phyloP scores from a whole-genome alignment of 352 stramenopile species.

The Phytophthora melonis region DNA sequence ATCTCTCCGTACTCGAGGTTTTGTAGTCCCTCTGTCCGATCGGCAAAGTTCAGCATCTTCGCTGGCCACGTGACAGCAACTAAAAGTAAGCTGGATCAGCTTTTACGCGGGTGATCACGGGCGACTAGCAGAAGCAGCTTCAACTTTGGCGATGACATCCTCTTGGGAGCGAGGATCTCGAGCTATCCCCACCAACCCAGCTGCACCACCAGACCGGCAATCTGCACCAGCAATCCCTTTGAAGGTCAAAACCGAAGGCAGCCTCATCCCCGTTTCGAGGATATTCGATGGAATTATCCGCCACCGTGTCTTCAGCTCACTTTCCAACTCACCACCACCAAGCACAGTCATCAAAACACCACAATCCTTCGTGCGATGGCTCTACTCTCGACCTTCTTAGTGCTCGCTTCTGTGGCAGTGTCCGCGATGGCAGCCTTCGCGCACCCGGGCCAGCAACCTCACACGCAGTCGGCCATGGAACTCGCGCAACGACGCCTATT shows the following conservation, averaged over 20 bases:
- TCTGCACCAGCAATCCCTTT: conserved; percentile 1
- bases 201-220: conserved; percentile 34
- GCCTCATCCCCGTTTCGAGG: conserved; percentile 11
- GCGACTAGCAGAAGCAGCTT: conserved; percentile 13
- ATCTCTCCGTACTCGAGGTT: background rate
- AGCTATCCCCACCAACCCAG: conserved; percentile 27
- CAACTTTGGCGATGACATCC: conserved; percentile 12
- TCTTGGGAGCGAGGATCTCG: conserved; percentile 21
- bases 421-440: conserved; percentile 12
- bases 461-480: conserved; percentile 21
- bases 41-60: background rate
- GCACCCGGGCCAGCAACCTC: conserved; percentile 23
- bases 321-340: conserved; percentile 26
- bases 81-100: conserved; percentile 20
- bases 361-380: conserved; percentile 6
- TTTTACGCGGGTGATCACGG: conserved; percentile 16
- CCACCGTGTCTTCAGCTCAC: conserved; percentile 10
- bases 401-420: conserved; percentile 13
- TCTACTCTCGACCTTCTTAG: conserved; percentile 14
- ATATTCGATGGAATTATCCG: conserved; percentile 21
- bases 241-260: conserved; percentile 1
- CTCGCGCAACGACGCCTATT: conserved; percentile 27
- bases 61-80: conserved; percentile 7
- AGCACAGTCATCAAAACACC: conserved; percentile 1
- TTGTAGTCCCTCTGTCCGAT: background rate